Conservation (phyloP, 169 alveolate genomes). For the Plasmodium vinckei region DNA sequence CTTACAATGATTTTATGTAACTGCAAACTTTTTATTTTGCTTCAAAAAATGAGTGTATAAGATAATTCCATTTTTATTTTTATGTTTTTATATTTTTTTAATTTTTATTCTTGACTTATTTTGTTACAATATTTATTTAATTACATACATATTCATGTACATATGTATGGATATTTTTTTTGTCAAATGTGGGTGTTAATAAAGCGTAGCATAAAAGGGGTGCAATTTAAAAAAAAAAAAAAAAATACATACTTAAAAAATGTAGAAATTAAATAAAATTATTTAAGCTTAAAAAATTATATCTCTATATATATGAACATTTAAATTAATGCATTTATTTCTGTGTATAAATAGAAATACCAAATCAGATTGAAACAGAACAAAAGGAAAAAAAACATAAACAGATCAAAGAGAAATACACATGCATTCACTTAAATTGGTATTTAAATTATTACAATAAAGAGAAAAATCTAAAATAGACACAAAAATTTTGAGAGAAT, state of each 20-base stretch:
- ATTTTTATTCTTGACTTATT: not conserved
- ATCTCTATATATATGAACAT: not conserved
- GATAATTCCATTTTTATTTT: too few relatives aligned
- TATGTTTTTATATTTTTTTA: too few relatives aligned
- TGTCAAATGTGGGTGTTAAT: not conserved
- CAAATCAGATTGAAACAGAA: constrained; percentile 21
- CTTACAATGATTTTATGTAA: too few relatives aligned
- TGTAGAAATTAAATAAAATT: too few relatives aligned
- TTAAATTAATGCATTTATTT: constrained; percentile 10
- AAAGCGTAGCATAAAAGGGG: not conserved
- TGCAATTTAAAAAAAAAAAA: constrained; percentile 5
- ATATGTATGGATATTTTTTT: constrained; percentile 3
- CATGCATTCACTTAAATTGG: not conserved
- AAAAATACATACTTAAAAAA: not conserved
- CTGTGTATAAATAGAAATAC: constrained; percentile 9
- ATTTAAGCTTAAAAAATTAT: not conserved
- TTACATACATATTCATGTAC: not conserved
- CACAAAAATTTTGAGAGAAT: not conserved
- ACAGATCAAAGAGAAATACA: not conserved
- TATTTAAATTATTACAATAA: not conserved
- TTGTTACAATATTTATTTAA: not conserved
- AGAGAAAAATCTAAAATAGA: not conserved
- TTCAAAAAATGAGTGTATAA: too few relatives aligned
- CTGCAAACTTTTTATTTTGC: too few relatives aligned
- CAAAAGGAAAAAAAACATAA: constrained; percentile 9